phyloP scores from a whole-genome alignment of 2,329 filamentous ascomycete species.

The Cryphonectria carpinicola region DNA sequence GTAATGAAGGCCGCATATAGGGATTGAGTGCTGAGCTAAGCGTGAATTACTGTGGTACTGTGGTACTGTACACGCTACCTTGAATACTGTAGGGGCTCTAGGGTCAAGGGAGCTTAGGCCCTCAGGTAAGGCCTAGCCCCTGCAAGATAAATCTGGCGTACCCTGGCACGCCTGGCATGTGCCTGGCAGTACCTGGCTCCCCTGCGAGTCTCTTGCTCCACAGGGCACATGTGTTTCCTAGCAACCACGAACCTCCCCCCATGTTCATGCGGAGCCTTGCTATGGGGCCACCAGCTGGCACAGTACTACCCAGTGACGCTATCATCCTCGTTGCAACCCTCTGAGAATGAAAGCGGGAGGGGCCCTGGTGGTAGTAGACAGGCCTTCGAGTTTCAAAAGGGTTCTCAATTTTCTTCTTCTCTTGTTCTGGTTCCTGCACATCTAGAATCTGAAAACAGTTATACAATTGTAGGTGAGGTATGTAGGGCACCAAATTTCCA shows the following conservation, averaged over 20 bases:
- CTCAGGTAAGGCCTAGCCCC: not conserved
- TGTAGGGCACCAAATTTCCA: not conserved
- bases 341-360: not conserved
- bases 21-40: not conserved
- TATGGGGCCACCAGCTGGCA: not conserved
- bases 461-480: not conserved
- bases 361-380: not conserved
- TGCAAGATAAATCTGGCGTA: not conserved
- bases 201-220: not conserved
- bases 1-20: no score
- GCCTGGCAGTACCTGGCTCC: not conserved
- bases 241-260: not conserved
- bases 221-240: not conserved
- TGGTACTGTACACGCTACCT: no score
- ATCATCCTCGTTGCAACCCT: not conserved
- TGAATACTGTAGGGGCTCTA: not conserved
- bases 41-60: not conserved
- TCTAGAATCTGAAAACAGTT: not conserved
- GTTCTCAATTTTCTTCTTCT: not conserved
- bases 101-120: not conserved
- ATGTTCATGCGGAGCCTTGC: not conserved
- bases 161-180: no score
- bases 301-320: not conserved
- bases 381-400: not conserved
- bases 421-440: not conserved